phyloP scores from a whole-genome alignment of 306 rosid genomes.

The Castanea mollissima region DNA sequence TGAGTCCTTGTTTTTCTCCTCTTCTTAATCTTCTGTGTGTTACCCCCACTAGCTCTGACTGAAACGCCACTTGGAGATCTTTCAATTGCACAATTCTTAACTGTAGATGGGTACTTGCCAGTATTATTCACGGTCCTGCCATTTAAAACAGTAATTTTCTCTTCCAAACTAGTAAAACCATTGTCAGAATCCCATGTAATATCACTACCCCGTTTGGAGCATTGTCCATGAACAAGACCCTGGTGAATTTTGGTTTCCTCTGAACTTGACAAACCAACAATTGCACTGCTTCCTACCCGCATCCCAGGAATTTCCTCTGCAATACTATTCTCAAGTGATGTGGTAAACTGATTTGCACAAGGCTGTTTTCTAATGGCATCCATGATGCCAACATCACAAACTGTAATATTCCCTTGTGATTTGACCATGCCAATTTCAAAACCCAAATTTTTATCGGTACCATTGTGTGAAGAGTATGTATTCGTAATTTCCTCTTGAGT shows the following conservation, averaged over 20 bases:
- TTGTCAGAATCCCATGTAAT: constrained; percentile 32
- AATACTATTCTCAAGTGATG: constrained; percentile 23
- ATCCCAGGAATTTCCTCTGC: constrained; percentile 35
- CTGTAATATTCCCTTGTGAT: constrained; percentile 31
- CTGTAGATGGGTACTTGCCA: constrained; percentile 26
- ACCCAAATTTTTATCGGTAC: constrained; percentile 24
- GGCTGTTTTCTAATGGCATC: constrained; percentile 28
- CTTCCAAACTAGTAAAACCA: constrained; percentile 28
- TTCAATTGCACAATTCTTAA: constrained; percentile 35
- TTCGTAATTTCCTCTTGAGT: constrained; percentile 27
- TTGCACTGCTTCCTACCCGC: constrained; percentile 30
- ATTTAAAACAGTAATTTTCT: constrained; percentile 30
- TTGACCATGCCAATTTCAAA: constrained; percentile 21
- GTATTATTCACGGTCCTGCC: constrained; percentile 22
- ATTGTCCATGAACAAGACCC: constrained; percentile 28
- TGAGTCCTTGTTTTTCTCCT: constrained; percentile 36
- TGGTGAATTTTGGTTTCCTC: constrained; percentile 32
- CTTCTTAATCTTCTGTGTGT: constrained; percentile 30
- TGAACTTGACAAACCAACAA: constrained; percentile 32
- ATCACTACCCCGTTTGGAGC: constrained; percentile 30
- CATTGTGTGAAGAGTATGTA: constrained; percentile 26
- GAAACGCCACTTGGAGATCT: constrained; percentile 29
- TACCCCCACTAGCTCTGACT: constrained; percentile 36
- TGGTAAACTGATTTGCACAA: constrained; percentile 26
- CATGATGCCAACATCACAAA: constrained; percentile 30